A percentile compares a stretch with the other conserved stretches of the same genome.
phyloP scores from a whole-genome alignment of 2,329 filamentous ascomycete species.

The Alternaria sp. region DNA sequence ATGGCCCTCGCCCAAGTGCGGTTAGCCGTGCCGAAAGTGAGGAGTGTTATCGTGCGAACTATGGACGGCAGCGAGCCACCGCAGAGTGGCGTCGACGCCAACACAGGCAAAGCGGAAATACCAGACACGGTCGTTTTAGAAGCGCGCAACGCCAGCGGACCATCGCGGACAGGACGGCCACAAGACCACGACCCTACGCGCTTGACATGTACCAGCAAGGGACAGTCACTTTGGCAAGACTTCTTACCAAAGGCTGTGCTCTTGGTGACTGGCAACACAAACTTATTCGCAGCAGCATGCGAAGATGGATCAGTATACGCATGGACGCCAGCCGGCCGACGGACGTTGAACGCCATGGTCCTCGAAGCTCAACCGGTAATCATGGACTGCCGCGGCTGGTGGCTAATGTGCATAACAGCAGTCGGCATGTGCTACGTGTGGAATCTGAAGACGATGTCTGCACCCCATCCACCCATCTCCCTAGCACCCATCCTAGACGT shows the following conservation, averaged over 20 bases:
- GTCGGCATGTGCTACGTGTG: conserved; percentile 91
- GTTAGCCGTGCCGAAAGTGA: conserved; percentile 84
- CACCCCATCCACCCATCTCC: conserved; percentile 88
- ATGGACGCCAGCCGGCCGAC: conserved; percentile 90
- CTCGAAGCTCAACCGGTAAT: conserved; percentile 94
- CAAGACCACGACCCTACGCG: conserved; percentile 81
- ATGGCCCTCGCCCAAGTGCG: conserved; percentile 83
- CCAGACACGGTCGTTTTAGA: conserved; percentile 79
- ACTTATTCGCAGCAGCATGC: conserved; percentile 91
- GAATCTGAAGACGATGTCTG: conserved; percentile 83
- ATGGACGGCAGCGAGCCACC: conserved; percentile 69
- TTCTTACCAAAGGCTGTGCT: conserved; percentile 86
- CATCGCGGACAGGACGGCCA: conserved; percentile 63
- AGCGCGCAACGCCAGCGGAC: conserved; percentile 77
- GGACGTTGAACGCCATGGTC: conserved; percentile 82
- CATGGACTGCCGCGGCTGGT: conserved; percentile 86
- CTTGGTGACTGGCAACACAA: conserved; percentile 86
- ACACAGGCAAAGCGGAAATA: conserved; percentile 55
- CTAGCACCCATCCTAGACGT: conserved; percentile 88
- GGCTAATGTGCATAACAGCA: conserved; percentile 87
- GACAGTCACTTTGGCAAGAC: conserved; percentile 88
- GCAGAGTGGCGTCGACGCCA: conserved; percentile 51
- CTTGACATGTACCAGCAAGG: conserved; percentile 80
- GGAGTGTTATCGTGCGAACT: conserved; percentile 81
- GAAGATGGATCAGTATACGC: conserved; percentile 90